A percentile compares a stretch with the other conserved stretches of the same genome.
Evolutionary conservation across 441 rosid genomes (phyloP).

Genomic region (Syzygium syzygioides): DNA sequence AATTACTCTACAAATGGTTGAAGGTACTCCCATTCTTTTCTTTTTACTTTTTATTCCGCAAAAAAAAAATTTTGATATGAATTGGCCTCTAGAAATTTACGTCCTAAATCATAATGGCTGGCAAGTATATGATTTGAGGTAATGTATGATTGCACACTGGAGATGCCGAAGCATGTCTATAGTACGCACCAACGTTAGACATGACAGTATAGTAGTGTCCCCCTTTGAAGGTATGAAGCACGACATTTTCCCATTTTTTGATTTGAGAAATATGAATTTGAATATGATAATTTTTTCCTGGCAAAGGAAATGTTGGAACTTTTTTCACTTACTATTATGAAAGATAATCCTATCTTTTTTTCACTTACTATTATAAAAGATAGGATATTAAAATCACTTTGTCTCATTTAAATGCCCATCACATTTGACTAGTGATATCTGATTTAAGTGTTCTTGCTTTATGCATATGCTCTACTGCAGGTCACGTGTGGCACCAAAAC

Average conservation of each 20-base stretch:
- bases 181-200: rapidly evolving
- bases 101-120: not conserved
- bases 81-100: not conserved
- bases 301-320: not conserved
- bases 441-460: not conserved
- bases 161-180: not conserved
- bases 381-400: not conserved
- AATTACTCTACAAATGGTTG: not conserved
- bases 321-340: not conserved
- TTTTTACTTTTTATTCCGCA: not conserved
- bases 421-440: not conserved
- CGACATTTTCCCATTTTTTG: not conserved
- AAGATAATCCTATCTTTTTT: not conserved
- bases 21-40: not conserved
- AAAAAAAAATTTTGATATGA: not conserved
- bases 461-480: not conserved
- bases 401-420: not conserved
- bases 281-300: not conserved
- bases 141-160: not conserved
- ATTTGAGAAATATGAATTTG: not conserved
- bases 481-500: not conserved
- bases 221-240: not conserved
- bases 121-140: not conserved
- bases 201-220: not conserved
- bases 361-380: not conserved